phyloP scores from a whole-genome alignment of 2,329 filamentous ascomycete genomes.

The Pseudocercospora macadamiae region DNA sequence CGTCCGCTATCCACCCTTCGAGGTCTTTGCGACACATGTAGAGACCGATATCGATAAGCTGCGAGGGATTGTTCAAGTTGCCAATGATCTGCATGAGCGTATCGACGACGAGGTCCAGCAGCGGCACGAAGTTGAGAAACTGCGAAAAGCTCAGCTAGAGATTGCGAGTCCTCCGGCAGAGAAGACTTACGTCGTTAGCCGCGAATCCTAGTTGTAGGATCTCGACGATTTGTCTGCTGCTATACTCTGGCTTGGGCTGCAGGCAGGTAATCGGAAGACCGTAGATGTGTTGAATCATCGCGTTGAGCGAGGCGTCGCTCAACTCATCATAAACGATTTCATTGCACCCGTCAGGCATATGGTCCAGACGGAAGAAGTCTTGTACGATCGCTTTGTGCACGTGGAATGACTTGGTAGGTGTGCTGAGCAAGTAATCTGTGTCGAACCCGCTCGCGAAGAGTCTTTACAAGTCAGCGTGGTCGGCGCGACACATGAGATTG shows the following conservation, averaged over 20 bases:
- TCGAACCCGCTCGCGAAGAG: background rate
- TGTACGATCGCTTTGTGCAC: background rate
- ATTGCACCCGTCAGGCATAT: background rate
- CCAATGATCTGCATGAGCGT: no score
- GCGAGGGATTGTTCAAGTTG: no score
- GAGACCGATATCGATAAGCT: no score
- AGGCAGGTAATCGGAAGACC: background rate
- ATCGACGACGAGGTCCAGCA: no score
- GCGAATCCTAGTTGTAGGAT: background rate
- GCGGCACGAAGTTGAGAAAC: no score
- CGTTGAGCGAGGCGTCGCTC: background rate
- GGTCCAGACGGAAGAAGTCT: background rate
- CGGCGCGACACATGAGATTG: background rate
- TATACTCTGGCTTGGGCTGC: background rate
- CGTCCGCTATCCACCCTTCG: no score
- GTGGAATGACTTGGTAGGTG: background rate
- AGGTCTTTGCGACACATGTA: no score
- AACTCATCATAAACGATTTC: background rate
- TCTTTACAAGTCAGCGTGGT: background rate
- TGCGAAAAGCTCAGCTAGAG: no score
- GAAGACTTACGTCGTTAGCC: background rate
- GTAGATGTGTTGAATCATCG: background rate
- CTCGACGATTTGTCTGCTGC: background rate
- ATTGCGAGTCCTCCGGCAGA: no score
- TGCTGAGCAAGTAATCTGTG: background rate